Evolutionary conservation across 768 basidiomycete species (phyloP).

Genomic region (Cyathus striatus): DNA sequence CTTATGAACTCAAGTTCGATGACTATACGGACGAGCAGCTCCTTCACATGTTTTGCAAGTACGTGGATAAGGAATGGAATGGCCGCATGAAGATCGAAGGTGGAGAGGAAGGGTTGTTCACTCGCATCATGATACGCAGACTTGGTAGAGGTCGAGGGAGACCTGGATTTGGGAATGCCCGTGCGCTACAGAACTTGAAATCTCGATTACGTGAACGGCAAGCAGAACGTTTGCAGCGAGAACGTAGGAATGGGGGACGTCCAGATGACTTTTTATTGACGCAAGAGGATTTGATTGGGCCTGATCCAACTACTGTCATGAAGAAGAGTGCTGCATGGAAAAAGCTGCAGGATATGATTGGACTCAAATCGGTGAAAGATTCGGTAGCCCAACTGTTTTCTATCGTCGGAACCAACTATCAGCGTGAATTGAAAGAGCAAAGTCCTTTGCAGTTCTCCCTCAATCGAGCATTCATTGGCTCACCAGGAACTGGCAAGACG

Average conservation of each 20-base stretch:
- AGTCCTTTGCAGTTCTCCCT: constrained; percentile 49
- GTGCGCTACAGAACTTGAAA: constrained; percentile 51
- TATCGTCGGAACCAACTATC: constrained; percentile 48
- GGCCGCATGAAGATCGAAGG: constrained; percentile 53
- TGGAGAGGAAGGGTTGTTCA: constrained; percentile 48
- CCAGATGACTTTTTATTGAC: constrained; percentile 48
- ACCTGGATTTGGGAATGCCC: constrained; percentile 64
- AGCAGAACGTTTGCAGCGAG: constrained; percentile 39
- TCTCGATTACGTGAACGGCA: constrained; percentile 45
- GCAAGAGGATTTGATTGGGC: constrained; percentile 60
- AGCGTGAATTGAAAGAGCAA: constrained; percentile 53
- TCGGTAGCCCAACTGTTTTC: constrained; percentile 42
- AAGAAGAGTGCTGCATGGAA: constrained; percentile 43
- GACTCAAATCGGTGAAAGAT: constrained; percentile 53
- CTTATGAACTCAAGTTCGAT: constrained; percentile 49
- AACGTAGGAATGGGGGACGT: constrained; percentile 28
- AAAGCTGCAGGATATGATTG: constrained; percentile 46
- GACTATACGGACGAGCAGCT: constrained; percentile 61
- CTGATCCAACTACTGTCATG: constrained; percentile 49
- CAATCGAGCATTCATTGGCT: constrained; percentile 63
- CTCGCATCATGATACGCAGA: constrained; percentile 52
- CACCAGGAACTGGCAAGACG: constrained; percentile 71
- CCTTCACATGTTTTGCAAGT: constrained; percentile 44
- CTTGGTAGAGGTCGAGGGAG: constrained; percentile 56
- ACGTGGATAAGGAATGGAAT: constrained; percentile 38